A percentile compares a stretch with the other conserved stretches of the same genome.
Evolutionary conservation across 352 stramenopile genomes (phyloP).

Genomic region (Sclerospora graminicola): DNA sequence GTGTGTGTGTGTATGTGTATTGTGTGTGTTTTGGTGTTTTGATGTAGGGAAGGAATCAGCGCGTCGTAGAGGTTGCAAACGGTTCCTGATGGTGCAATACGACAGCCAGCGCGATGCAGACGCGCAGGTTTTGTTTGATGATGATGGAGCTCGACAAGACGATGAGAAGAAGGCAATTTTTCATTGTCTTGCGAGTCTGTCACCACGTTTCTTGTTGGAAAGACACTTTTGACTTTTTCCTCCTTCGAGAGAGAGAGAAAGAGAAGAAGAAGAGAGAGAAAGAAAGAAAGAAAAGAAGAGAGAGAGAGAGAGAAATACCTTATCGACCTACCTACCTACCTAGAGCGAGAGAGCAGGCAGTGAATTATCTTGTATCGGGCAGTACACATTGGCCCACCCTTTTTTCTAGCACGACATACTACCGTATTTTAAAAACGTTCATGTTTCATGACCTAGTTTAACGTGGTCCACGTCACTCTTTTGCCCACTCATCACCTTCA

Average conservation of each 20-base stretch:
- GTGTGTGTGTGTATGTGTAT: slow-evolving; percentile 5
- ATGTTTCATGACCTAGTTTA: too few species aligned
- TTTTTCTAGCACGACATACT: slow-evolving; percentile 6
- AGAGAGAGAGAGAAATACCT: not conserved
- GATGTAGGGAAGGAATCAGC: slow-evolving; percentile 58
- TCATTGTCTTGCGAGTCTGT: too few species aligned
- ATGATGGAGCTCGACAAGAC: too few species aligned
- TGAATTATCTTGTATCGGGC: slow-evolving; percentile 24
- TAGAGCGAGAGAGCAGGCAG: slow-evolving; percentile 23
- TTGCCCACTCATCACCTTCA: not conserved
- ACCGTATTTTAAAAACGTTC: too few species aligned
- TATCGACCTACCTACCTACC: slow-evolving; percentile 11
- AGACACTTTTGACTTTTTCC: too few species aligned
- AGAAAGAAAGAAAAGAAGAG: not conserved
- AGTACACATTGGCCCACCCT: slow-evolving; percentile 9
- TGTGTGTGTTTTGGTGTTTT: slow-evolving; percentile 13
- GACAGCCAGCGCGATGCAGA: slow-evolving; percentile 12
- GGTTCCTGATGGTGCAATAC: slow-evolving; percentile 10
- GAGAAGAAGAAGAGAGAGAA: not conserved
- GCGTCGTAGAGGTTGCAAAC: slow-evolving; percentile 37
- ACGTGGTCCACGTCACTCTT: too few species aligned
- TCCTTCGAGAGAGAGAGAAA: too few species aligned
- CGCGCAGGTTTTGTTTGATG: slow-evolving; percentile 1
- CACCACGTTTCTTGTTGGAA: too few species aligned
- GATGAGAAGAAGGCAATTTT: too few species aligned